Evolutionary conservation across 1,139 yeast species (phyloP).

Genomic region (Hansenula lynferdii): DNA sequence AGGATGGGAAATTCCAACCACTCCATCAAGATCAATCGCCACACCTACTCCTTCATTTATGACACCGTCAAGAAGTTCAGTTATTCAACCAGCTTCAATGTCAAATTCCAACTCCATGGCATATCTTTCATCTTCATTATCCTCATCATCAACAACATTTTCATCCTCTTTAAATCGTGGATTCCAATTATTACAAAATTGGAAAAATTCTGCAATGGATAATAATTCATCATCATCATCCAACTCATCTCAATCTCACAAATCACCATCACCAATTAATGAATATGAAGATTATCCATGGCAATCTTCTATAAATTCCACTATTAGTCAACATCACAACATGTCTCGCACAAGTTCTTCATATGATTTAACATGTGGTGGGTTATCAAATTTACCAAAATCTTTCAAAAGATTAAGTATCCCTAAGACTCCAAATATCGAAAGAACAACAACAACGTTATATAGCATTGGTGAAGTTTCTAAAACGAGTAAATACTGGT

Average conservation of each 20-base stretch:
- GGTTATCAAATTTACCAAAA: not conserved
- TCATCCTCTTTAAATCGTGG: slow-evolving; percentile 22
- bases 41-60: slow-evolving; percentile 17
- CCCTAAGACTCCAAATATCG: slow-evolving; percentile 19
- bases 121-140: slow-evolving; percentile 19
- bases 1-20: slow-evolving; percentile 24
- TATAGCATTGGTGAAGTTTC: slow-evolving; percentile 8
- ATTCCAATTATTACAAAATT: slow-evolving; percentile 18
- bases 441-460: slow-evolving; percentile 14
- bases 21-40: slow-evolving; percentile 19
- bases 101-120: slow-evolving; percentile 20
- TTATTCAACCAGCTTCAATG: slow-evolving; percentile 12
- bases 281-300: slow-evolving; percentile 25
- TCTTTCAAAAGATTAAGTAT: slow-evolving; percentile 8
- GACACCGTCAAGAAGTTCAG: slow-evolving; percentile 14
- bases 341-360: slow-evolving; percentile 5
- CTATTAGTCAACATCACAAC: no score
- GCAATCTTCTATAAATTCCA: slow-evolving; percentile 6
- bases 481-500: slow-evolving; percentile 2
- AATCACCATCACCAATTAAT: slow-evolving; percentile 18
- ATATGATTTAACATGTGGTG: slow-evolving; percentile 4
- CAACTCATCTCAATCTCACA: slow-evolving; percentile 8
- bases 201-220: slow-evolving; percentile 11
- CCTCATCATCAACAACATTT: slow-evolving; percentile 14
- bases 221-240: slow-evolving; percentile 8